Conservation (phyloP, 352 stramenopile species). For the Phytophthora vignae region DNA sequence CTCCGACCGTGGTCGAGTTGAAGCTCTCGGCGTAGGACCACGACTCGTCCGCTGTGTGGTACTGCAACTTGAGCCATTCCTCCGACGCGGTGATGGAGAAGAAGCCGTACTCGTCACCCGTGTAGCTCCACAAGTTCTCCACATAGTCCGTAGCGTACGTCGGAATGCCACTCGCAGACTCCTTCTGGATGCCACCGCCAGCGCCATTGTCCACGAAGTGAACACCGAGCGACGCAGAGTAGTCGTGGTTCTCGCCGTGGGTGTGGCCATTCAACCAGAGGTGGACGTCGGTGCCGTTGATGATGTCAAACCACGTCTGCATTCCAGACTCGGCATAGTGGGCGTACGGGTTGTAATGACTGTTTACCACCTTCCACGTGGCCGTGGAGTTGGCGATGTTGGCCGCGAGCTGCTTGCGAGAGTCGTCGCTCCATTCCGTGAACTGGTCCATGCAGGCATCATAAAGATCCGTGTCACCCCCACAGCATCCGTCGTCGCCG, state of each 20-base stretch:
- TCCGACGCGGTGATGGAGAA: slow-evolving; percentile 63
- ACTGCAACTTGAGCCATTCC: slow-evolving; percentile 75
- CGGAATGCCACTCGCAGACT: slow-evolving; percentile 67
- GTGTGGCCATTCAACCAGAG: slow-evolving; percentile 59
- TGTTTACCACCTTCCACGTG: slow-evolving; percentile 73
- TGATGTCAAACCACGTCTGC: slow-evolving; percentile 53
- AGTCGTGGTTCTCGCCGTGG: slow-evolving; percentile 69
- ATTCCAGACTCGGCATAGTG: slow-evolving; percentile 44
- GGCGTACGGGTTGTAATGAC: slow-evolving; percentile 61
- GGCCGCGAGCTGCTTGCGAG: slow-evolving; percentile 38
- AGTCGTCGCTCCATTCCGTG: slow-evolving; percentile 56
- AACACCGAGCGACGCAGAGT: slow-evolving; percentile 50
- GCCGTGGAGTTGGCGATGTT: slow-evolving; percentile 57
- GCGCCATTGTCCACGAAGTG: slow-evolving; percentile 82
- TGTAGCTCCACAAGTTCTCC: slow-evolving; percentile 64
- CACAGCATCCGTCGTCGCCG: slow-evolving; percentile 46
- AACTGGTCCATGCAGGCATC: slow-evolving; percentile 51
- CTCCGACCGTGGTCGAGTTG: slow-evolving; percentile 45
- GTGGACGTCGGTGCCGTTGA: slow-evolving; percentile 43
- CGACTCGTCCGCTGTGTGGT: slow-evolving; percentile 60
- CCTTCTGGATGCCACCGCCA: slow-evolving; percentile 70
- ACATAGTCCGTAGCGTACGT: slow-evolving; percentile 57
- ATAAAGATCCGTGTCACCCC: slow-evolving; percentile 48
- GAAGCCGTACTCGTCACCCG: slow-evolving; percentile 65
- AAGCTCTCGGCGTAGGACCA: slow-evolving; percentile 64